These are phyloP conservation scores for Suhomyces bribrorum DNA, from an alignment of 1,139 yeast genomes.

Conservation along the genomic window DNA sequence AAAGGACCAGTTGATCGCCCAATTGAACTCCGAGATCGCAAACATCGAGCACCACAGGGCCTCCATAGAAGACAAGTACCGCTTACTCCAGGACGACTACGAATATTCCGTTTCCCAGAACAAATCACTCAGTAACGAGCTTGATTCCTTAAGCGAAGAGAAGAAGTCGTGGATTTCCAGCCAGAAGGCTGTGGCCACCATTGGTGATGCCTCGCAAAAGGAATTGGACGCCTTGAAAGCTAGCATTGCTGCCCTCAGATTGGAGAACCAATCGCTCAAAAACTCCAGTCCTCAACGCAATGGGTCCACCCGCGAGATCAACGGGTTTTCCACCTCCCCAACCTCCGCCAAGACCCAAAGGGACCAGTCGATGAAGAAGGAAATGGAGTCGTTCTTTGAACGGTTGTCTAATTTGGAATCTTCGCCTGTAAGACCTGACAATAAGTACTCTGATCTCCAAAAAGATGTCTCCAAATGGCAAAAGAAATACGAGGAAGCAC, in stretches of 20 bases:
- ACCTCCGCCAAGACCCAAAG: slow-evolving; percentile 5
- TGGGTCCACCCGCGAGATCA: slow-evolving; percentile 9
- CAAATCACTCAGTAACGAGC: slow-evolving; percentile 25
- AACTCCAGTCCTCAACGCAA: slow-evolving; percentile 15
- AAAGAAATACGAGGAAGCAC: slow-evolving; percentile 44
- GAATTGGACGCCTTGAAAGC: slow-evolving; percentile 25
- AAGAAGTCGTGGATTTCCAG: slow-evolving; percentile 14
- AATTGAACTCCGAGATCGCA: slow-evolving; percentile 28
- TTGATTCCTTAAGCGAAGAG: slow-evolving; percentile 22
- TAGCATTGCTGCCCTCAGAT: slow-evolving; percentile 37
- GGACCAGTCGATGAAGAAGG: slow-evolving; percentile 17
- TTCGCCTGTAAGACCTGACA: slow-evolving; percentile 16
- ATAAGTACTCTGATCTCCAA: slow-evolving; percentile 25
- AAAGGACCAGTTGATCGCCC: slow-evolving; percentile 39
- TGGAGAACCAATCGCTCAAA: slow-evolving; percentile 44
- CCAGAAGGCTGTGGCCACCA: slow-evolving; percentile 1
- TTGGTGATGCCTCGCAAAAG: slow-evolving; percentile 4
- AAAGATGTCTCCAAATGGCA: slow-evolving; percentile 47
- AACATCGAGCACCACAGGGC: slow-evolving; percentile 18
- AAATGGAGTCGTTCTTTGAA: slow-evolving; percentile 31
- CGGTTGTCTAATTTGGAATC: slow-evolving; percentile 27
- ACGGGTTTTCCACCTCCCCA: slow-evolving; percentile 4
- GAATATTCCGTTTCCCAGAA: slow-evolving; percentile 25
- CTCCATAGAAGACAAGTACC: slow-evolving; percentile 21
- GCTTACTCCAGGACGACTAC: slow-evolving; percentile 26